These are phyloP conservation scores for Agaricus bisporus DNA, from an alignment of 768 basidiomycete species.

Conservation along the genomic window DNA sequence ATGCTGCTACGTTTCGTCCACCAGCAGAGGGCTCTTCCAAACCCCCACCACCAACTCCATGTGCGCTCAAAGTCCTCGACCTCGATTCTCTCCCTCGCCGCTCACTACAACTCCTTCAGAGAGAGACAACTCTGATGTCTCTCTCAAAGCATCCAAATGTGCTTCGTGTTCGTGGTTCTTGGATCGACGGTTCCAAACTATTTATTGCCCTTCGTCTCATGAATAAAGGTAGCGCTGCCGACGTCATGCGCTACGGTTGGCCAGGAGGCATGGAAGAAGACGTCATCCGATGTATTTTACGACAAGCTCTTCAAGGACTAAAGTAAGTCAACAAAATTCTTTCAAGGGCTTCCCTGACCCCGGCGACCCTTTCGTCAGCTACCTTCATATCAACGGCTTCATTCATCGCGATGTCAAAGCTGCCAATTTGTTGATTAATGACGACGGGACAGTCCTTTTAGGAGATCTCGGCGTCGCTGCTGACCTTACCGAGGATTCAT, in stretches of 20 bases:
- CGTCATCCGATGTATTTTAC: slow-evolving; percentile 77
- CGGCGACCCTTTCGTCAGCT: slow-evolving; percentile 35
- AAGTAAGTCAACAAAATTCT: slow-evolving; percentile 42
- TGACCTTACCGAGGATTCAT: slow-evolving; percentile 64
- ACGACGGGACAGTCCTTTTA: slow-evolving; percentile 83
- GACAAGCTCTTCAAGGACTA: slow-evolving; percentile 83
- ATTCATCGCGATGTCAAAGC: slow-evolving; percentile 95
- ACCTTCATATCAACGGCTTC: slow-evolving; percentile 84
- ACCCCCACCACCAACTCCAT: slow-evolving; percentile 39
- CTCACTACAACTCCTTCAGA: slow-evolving; percentile 66
- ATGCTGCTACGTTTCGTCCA: slow-evolving; percentile 64
- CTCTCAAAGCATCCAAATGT: slow-evolving; percentile 92
- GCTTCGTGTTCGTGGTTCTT: slow-evolving; percentile 83
- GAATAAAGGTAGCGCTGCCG: slow-evolving; percentile 82
- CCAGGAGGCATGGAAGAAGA: slow-evolving; percentile 90
- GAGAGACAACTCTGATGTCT: slow-evolving; percentile 90
- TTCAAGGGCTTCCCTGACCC: slow-evolving; percentile 4
- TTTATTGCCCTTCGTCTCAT: slow-evolving; percentile 85
- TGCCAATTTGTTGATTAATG: slow-evolving; percentile 88
- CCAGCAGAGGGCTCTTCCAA: slow-evolving; percentile 7
- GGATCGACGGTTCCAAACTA: slow-evolving; percentile 80
- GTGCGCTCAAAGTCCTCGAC: slow-evolving; percentile 87
- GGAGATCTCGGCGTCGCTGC: slow-evolving; percentile 94
- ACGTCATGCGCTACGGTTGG: slow-evolving; percentile 82
- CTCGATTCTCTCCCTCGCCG: slow-evolving; percentile 71